Conservation (phyloP, 805 yeast species). For the Lipomyces anomalus region DNA sequence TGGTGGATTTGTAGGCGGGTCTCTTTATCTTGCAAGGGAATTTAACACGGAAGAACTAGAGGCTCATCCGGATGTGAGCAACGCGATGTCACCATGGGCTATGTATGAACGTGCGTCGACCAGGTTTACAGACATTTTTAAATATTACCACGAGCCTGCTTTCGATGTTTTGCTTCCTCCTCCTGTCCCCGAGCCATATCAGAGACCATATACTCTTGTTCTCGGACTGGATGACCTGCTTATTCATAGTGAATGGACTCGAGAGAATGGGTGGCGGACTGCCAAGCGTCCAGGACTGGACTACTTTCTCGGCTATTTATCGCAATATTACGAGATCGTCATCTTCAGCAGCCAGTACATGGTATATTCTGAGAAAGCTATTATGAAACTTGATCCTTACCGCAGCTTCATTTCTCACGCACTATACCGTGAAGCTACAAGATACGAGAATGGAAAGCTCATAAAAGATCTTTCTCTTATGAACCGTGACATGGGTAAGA, state of each 20-base stretch:
- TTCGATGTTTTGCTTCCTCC: slow-evolving; percentile 91
- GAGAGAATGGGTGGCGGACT: slow-evolving; percentile 93
- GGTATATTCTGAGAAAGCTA: slow-evolving; percentile 78
- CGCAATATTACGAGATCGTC: slow-evolving; percentile 94
- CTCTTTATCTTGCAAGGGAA: not conserved
- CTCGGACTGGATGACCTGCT: slow-evolving; percentile 83
- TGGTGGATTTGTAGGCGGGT: not conserved
- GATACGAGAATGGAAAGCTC: slow-evolving; percentile 80
- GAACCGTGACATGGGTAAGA: slow-evolving; percentile 84
- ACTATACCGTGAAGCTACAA: slow-evolving; percentile 83
- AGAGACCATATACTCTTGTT: slow-evolving; percentile 87
- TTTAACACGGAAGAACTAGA: slow-evolving; percentile 56
- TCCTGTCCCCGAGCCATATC: slow-evolving; percentile 83
- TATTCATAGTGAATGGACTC: slow-evolving; percentile 87
- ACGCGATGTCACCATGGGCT: slow-evolving; percentile 62
- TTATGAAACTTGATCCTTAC: slow-evolving; percentile 86
- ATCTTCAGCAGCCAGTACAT: slow-evolving; percentile 78
- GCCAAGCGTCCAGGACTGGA: slow-evolving; percentile 99
- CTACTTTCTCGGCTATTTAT: slow-evolving; percentile 87
- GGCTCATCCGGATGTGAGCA: slow-evolving; percentile 46
- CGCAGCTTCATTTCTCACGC: slow-evolving; percentile 84
- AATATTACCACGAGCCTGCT: slow-evolving; percentile 87
- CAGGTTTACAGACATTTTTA: slow-evolving; percentile 69
- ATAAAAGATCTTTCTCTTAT: slow-evolving; percentile 84
- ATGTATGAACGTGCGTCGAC: slow-evolving; percentile 65